Percentiles rank a stretch among this genome's conserved stretches.
phyloP scores from a whole-genome alignment of 2,329 filamentous ascomycete species.

The Ophiognomonia clavigignenti-juglandacearum region DNA sequence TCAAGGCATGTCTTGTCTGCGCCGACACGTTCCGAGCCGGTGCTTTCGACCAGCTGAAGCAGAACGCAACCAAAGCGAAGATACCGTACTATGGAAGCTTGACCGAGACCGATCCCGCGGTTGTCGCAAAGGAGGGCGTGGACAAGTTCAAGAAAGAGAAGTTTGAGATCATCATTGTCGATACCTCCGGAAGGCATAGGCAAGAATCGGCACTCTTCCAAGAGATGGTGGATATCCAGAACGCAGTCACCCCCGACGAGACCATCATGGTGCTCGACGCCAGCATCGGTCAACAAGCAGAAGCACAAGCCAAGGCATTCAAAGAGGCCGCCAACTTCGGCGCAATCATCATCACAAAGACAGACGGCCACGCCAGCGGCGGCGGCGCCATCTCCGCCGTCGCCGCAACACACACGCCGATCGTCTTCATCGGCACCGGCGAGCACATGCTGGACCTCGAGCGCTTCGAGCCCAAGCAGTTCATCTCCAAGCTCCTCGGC shows the following conservation, averaged over 20 bases:
- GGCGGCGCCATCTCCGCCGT: slow-evolving; percentile 97
- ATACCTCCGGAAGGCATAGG: slow-evolving; percentile 90
- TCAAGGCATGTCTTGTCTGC: slow-evolving; percentile 90
- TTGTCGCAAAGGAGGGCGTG: slow-evolving; percentile 91
- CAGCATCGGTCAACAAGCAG: slow-evolving; percentile 92
- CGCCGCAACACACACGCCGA: slow-evolving; percentile 91
- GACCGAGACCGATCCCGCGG: slow-evolving; percentile 91
- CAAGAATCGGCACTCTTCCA: slow-evolving; percentile 94
- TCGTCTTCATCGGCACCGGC: slow-evolving; percentile 96
- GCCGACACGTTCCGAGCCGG: slow-evolving; percentile 98
- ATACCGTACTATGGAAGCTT: slow-evolving; percentile 97
- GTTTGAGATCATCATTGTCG: slow-evolving; percentile 98
- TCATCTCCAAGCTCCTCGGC: slow-evolving; percentile 87
- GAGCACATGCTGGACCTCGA: slow-evolving; percentile 97
- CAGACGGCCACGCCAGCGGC: slow-evolving; percentile 89
- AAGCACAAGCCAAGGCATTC: slow-evolving; percentile 92
- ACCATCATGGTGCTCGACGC: slow-evolving; percentile 98
- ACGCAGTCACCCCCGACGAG: slow-evolving; percentile 85
- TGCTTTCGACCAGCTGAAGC: slow-evolving; percentile 97
- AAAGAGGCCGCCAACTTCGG: slow-evolving; percentile 96
- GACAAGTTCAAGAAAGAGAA: slow-evolving; percentile 99
- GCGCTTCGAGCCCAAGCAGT: slow-evolving; percentile 85
- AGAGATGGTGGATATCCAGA: slow-evolving; percentile 96
- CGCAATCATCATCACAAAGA: slow-evolving; percentile 98
- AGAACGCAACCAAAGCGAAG: slow-evolving; percentile 98